Evolutionary conservation across 2,329 filamentous ascomycete genomes (phyloP).

Genomic region (Calonectria hawksworthii): DNA sequence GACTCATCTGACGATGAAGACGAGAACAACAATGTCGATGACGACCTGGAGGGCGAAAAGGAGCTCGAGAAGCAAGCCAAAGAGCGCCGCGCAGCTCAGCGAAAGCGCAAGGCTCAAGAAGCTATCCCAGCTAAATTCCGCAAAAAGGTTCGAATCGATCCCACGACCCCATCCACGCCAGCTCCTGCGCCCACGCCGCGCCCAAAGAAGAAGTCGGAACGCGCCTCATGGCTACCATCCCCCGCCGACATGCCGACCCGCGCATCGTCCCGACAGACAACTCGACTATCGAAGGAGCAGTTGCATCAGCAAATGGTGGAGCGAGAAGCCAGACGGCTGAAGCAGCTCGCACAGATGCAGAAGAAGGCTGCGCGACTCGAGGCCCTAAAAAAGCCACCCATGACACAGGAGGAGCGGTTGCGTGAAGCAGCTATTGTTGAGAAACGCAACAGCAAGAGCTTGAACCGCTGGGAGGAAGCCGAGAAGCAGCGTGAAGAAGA

Average conservation of each 20-base stretch:
- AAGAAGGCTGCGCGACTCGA: slow-evolving; percentile 78
- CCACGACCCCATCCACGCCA: slow-evolving; percentile 55
- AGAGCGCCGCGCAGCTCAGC: slow-evolving; percentile 73
- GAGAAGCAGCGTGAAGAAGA: slow-evolving; percentile 92
- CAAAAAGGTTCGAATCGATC: slow-evolving; percentile 83
- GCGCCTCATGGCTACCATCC: slow-evolving; percentile 70
- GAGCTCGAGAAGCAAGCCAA: slow-evolving; percentile 85
- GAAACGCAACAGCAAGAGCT: slow-evolving; percentile 87
- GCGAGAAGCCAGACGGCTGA: slow-evolving; percentile 77
- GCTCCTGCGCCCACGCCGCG: slow-evolving; percentile 59
- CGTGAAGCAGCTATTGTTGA: slow-evolving; percentile 87
- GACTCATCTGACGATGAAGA: slow-evolving; percentile 89
- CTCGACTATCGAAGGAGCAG: slow-evolving; percentile 71
- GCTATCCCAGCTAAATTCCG: slow-evolving; percentile 78
- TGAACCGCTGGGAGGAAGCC: slow-evolving; percentile 94
- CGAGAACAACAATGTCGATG: slow-evolving; percentile 74
- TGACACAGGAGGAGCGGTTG: slow-evolving; percentile 90
- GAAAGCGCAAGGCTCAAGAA: slow-evolving; percentile 87
- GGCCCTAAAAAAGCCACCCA: slow-evolving; percentile 80
- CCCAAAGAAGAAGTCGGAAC: slow-evolving; percentile 73
- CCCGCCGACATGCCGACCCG: slow-evolving; percentile 68
- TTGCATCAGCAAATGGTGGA: slow-evolving; percentile 80
- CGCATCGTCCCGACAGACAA: slow-evolving; percentile 71
- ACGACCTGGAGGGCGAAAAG: slow-evolving; percentile 89
- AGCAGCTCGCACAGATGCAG: slow-evolving; percentile 78